A percentile compares a stretch with the other conserved stretches of the same genome.
phyloP scores from a whole-genome alignment of 768 basidiomycete genomes.

The Calvatia gigantea region DNA sequence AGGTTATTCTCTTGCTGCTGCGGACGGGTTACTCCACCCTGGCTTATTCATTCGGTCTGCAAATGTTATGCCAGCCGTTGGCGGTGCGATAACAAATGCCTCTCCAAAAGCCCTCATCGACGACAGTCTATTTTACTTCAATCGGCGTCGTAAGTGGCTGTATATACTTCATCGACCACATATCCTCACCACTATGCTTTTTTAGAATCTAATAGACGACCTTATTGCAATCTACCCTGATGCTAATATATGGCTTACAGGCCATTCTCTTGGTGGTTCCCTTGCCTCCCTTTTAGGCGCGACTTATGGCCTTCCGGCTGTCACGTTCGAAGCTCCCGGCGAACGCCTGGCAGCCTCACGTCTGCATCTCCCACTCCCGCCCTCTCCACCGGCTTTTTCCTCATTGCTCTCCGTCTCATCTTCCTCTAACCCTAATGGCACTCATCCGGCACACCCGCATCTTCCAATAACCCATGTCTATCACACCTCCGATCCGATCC shows the following conservation, averaged over 20 bases:
- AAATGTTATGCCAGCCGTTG: conserved; percentile 72
- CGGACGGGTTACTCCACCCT: conserved; percentile 82
- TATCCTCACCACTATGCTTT: background rate
- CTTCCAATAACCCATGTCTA: conserved; percentile 69
- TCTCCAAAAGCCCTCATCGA: conserved; percentile 80
- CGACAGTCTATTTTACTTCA: conserved; percentile 91
- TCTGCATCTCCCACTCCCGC: conserved; percentile 86
- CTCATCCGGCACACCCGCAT: conserved; percentile 40
- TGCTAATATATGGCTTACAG: conserved; percentile 85
- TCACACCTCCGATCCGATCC: conserved; percentile 91
- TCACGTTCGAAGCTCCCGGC: conserved; percentile 86
- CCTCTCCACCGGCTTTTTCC: conserved; percentile 44
- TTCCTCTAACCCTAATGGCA: background rate
- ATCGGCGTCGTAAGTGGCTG: conserved; percentile 67
- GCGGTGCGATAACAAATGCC: conserved; percentile 77
- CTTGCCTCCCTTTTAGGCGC: conserved; percentile 84
- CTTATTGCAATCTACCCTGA: conserved; percentile 78
- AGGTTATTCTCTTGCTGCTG: conserved; percentile 90
- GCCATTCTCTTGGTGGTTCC: conserved; percentile 89
- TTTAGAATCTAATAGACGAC: conserved; percentile 83
- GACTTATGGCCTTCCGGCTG: conserved; percentile 88
- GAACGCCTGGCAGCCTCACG: conserved; percentile 72
- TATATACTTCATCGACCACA: background rate
- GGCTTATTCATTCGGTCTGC: conserved; percentile 84
- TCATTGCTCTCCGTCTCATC: background rate